Conservation (phyloP, 495 filamentous ascomycete genomes). For the Bryoglossum gracile region DNA sequence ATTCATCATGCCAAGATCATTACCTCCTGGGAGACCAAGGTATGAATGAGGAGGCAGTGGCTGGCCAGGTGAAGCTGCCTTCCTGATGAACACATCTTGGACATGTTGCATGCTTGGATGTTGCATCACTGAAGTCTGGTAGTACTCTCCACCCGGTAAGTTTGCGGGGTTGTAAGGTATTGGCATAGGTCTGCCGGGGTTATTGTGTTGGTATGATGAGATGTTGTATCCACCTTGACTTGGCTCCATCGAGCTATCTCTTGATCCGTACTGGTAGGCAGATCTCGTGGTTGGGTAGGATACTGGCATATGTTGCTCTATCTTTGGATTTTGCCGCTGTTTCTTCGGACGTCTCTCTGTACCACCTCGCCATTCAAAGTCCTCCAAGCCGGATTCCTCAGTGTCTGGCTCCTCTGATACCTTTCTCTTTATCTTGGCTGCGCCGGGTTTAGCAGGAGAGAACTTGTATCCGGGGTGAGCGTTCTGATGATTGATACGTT, state of each 20-base stretch:
- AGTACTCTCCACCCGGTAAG: slow-evolving; percentile 49
- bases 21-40: slow-evolving; percentile 18
- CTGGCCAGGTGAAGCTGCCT: slow-evolving; percentile 33
- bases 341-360: slow-evolving; percentile 27
- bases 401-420: slow-evolving; percentile 33
- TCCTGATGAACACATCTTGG: slow-evolving; percentile 46
- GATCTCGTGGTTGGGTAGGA: slow-evolving; percentile 25
- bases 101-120: slow-evolving; percentile 33
- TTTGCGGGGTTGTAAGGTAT: slow-evolving; percentile 44
- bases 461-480: slow-evolving; percentile 96
- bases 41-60: too few relatives aligned
- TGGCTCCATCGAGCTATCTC: slow-evolving; percentile 28
- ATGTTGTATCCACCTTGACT: slow-evolving; percentile 34
- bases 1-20: slow-evolving; percentile 21
- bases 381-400: slow-evolving; percentile 37
- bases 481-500: slow-evolving; percentile 76
- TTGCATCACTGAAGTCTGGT: slow-evolving; percentile 51
- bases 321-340: slow-evolving; percentile 25
- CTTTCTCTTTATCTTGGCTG: slow-evolving; percentile 37
- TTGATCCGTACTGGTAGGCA: slow-evolving; percentile 24
- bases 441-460: slow-evolving; percentile 66
- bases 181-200: slow-evolving; percentile 54
- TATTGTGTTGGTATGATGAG: slow-evolving; percentile 54
- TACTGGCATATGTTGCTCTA: slow-evolving; percentile 25
- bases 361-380: slow-evolving; percentile 30